Conservation (phyloP, 208 protist genomes). For the Leishmania aethiopica region DNA sequence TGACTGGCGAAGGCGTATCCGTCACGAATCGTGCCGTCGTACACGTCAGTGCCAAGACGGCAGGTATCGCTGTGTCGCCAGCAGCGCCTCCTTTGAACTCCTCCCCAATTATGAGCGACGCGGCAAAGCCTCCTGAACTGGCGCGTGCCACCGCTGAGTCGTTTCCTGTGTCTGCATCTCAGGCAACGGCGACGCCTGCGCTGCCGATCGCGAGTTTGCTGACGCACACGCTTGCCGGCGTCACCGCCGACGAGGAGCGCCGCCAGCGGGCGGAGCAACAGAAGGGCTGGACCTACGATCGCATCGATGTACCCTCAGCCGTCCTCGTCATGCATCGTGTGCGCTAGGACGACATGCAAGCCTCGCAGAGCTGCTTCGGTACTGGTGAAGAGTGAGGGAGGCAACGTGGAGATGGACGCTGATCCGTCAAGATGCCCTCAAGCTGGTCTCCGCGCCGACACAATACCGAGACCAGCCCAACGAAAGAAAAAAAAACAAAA, state of each 20-base stretch:
- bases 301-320: conserved; percentile 48
- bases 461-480: not conserved
- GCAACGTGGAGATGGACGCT: not conserved
- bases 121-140: not conserved
- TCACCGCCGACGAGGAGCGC: conserved; percentile 71
- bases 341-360: not conserved
- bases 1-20: conserved; percentile 3
- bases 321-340: conserved; percentile 34
- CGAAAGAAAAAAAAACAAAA: not conserved
- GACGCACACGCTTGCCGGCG: conserved; percentile 50
- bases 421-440: not conserved
- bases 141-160: not conserved
- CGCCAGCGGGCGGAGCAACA: conserved; percentile 24
- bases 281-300: conserved; percentile 45
- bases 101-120: too few relatives aligned
- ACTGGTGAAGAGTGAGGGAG: not conserved
- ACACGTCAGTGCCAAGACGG: conserved; percentile 25
- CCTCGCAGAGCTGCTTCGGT: conserved; percentile 1
- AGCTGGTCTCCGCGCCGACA: not conserved
- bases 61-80: not conserved
- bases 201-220: conserved; percentile 65
- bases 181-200: not conserved
- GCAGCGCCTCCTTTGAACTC: not conserved
- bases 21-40: conserved; percentile 56
- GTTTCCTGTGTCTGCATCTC: not conserved